Percentiles rank a stretch among this genome's conserved stretches.
These are phyloP conservation scores for Rehmannia glutinosa DNA, from an alignment of 257 asterid genomes.

Conservation along the genomic window DNA sequence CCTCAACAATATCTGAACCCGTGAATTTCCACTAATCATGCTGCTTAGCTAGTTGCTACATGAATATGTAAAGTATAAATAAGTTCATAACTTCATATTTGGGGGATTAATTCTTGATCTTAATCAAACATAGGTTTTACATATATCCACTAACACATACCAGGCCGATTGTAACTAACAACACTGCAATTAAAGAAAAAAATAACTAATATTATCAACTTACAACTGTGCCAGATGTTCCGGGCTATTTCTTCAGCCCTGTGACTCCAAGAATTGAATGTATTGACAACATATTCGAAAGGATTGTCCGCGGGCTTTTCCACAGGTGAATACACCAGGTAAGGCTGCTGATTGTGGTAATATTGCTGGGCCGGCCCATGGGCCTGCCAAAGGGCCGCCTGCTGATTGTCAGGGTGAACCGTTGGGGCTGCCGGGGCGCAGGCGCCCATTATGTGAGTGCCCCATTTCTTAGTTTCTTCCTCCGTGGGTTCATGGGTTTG, in stretches of 20 bases:
- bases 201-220: conserved; percentile 13
- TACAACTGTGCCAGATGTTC: conserved; percentile 72
- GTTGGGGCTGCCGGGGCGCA: conserved; percentile 71
- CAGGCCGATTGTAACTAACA: no score
- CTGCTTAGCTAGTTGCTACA: no score
- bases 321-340: conserved; percentile 55
- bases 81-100: no score
- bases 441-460: conserved; percentile 70
- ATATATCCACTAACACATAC: background rate
- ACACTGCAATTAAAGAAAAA: no score
- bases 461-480: conserved; percentile 54
- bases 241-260: conserved; percentile 53
- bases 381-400: conserved; percentile 65
- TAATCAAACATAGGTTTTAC: background rate
- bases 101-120: no score
- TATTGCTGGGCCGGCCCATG: conserved; percentile 30
- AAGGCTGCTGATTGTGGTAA: conserved; percentile 45
- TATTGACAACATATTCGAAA: conserved; percentile 40
- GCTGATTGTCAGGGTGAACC: conserved; percentile 64
- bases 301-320: conserved; percentile 52
- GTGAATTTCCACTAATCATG: no score
- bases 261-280: conserved; percentile 66
- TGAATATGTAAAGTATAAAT: no score
- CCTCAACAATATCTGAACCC: no score
- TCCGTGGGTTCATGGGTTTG: conserved; percentile 5